phyloP scores from a whole-genome alignment of 2,329 filamentous ascomycete species.

The Monosporascus sp. region DNA sequence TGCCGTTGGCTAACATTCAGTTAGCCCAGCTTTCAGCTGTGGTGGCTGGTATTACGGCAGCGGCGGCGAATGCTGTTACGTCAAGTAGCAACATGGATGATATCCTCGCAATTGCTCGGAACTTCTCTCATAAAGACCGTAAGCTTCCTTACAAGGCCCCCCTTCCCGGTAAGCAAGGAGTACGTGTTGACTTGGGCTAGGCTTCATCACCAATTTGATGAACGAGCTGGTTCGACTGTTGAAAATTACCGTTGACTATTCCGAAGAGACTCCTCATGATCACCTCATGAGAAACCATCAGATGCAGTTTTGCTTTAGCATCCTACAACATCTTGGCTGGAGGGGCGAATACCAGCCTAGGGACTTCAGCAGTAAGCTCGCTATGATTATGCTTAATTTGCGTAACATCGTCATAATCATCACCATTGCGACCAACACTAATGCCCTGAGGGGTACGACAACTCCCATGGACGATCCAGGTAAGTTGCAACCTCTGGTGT shows the following conservation, averaged over 20 bases:
- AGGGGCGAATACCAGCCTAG: conserved; percentile 57
- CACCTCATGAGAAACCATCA: conserved; percentile 66
- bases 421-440: conserved; percentile 55
- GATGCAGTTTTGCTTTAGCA: conserved; percentile 70
- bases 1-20: conserved; percentile 12
- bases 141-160: conserved; percentile 6
- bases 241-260: conserved; percentile 74
- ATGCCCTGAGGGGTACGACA: conserved; percentile 48
- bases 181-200: conserved; percentile 26
- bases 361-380: conserved; percentile 65
- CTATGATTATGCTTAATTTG: conserved; percentile 69
- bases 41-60: conserved; percentile 55
- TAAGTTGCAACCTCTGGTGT: conserved; percentile 23
- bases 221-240: conserved; percentile 64
- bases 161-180: no score
- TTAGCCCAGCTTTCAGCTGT: conserved; percentile 51
- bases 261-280: conserved; percentile 67
- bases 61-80: conserved; percentile 40
- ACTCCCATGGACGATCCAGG: conserved; percentile 60
- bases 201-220: conserved; percentile 58
- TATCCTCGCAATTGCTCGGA: conserved; percentile 63
- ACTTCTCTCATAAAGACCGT: conserved; percentile 34
- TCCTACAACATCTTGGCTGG: conserved; percentile 75
- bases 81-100: conserved; percentile 59
- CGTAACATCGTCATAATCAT: conserved; percentile 65